Base-by-base conservation (phyloP, 1,284 basidiomycete genomes). In the Microbotryum scabiosae region DNA sequence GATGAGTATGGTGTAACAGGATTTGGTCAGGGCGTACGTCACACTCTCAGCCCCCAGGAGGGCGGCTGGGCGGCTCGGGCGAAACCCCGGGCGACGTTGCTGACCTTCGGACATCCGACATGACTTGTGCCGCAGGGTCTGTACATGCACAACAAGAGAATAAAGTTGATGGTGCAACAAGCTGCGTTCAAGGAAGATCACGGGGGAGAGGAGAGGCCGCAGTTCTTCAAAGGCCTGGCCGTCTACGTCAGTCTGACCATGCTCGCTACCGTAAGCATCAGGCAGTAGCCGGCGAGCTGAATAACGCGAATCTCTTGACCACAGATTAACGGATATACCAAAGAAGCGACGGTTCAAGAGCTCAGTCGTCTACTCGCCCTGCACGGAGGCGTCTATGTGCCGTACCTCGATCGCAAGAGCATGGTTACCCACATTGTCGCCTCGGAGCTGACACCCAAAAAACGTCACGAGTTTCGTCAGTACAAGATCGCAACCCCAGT, bases 271-370 rank as follows among this genome's bases (percentile, higher is more conserved):
- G 36, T 21, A 23, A 51, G 47, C 18, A 14, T 43, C 47, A 53
- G 50, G 55, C 36, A 41, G 14, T 18, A 10, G 36, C 26, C 54
- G 28, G 18, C 18, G 5, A 26, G 2, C 44, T n/a, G 5, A 14
- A 10, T 9, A 26, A 8, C 23, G 53, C 54, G 18, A 51, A 10
- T 18, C 10, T n/a, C 5, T 9, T 59, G 57, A 10, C 30, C 28
- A 25, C 64, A 90, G 88, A 85, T 93, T 66, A 97, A 96, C 72
- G 93, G 93, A 0, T 88, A 84, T 78, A 96, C 91, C 1, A 79
- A 82, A 20, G 62, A 60, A 30, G 23, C 23, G 36, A 52, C 28
- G 1, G n/a, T n/a, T 9, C n/a, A 21, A 45, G 88, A 90, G 55
- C 76, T 97, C 1, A 82, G 89, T 4, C 79, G 85, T 65, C 78